phyloP scores from a whole-genome alignment of 139 green algal species.

The Volvox africanus region DNA sequence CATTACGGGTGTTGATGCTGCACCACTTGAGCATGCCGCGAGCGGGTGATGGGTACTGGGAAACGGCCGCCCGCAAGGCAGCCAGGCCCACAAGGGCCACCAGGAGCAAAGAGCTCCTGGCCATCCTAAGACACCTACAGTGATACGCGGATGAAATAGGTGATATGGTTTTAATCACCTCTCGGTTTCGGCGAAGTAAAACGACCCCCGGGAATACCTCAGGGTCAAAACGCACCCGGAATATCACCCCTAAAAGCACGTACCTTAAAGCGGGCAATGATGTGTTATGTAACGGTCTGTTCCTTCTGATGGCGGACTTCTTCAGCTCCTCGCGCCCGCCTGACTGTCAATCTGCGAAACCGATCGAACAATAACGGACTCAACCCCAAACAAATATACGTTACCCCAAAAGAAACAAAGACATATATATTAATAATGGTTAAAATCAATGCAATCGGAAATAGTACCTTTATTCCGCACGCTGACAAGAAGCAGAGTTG shows the following conservation, averaged over 20 bases:
- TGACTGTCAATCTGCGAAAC: conserved; percentile 1
- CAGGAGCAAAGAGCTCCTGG: conserved; percentile 46
- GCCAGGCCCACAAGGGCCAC: conserved; percentile 38
- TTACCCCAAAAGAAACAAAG: not conserved
- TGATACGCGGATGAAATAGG: not conserved
- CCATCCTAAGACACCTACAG: conserved; percentile 33
- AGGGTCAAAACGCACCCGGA: not conserved
- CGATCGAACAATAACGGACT: not conserved
- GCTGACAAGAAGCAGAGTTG: conserved; percentile 4
- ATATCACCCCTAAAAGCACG: not conserved
- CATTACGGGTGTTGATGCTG: not conserved
- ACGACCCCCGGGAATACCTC: not conserved
- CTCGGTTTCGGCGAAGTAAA: not conserved
- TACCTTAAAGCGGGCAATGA: not conserved
- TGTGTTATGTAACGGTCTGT: not conserved
- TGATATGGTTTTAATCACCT: not conserved
- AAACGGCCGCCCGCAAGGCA: conserved; percentile 20
- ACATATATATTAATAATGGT: not conserved
- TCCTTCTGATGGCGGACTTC: not conserved
- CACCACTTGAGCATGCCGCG: conserved; percentile 10
- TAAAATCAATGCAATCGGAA: not conserved
- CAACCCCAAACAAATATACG: not conserved
- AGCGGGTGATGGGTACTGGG: conserved; percentile 3
- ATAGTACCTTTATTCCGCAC: not conserved
- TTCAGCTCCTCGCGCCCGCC: not conserved